phyloP scores from a whole-genome alignment of 2,329 filamentous ascomycete species.

The Claviceps monticola region DNA sequence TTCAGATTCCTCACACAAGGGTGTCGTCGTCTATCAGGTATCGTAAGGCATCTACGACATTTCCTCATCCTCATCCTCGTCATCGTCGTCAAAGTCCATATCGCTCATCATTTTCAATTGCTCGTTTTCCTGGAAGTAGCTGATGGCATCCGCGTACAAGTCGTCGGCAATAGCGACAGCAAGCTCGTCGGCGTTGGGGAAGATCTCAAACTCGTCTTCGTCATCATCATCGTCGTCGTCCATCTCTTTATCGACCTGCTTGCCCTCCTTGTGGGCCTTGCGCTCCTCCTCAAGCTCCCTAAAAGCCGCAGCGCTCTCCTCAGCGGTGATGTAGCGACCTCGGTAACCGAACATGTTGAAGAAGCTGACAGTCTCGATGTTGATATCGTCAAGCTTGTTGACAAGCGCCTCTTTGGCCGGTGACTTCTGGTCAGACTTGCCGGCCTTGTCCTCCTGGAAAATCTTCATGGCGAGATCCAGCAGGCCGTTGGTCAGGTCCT shows the following conservation, averaged over 20 bases:
- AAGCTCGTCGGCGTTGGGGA: slow-evolving; percentile 74
- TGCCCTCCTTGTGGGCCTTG: slow-evolving; percentile 32
- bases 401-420: slow-evolving; percentile 36
- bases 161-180: slow-evolving; percentile 75
- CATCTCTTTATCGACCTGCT: slow-evolving; percentile 29
- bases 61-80: slow-evolving; percentile 26
- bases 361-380: slow-evolving; percentile 59
- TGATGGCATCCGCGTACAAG: slow-evolving; percentile 75
- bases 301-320: slow-evolving; percentile 51
- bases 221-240: slow-evolving; percentile 45
- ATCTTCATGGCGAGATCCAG: slow-evolving; percentile 59
- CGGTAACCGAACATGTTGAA: slow-evolving; percentile 82
- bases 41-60: slow-evolving; percentile 14
- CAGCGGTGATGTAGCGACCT: slow-evolving; percentile 53
- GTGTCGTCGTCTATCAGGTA: no score
- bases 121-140: slow-evolving; percentile 64
- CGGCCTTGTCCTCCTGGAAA: slow-evolving; percentile 42
- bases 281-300: slow-evolving; percentile 48
- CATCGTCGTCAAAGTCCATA: slow-evolving; percentile 47
- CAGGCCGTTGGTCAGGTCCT: slow-evolving; percentile 72
- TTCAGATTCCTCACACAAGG: no score
- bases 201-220: slow-evolving; percentile 61
- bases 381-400: slow-evolving; percentile 43
- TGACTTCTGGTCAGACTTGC: slow-evolving; percentile 27
- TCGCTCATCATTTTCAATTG: slow-evolving; percentile 55